phyloP scores from a whole-genome alignment of 2,329 filamentous ascomycete genomes.

The Ceratocystis eucalypticola region DNA sequence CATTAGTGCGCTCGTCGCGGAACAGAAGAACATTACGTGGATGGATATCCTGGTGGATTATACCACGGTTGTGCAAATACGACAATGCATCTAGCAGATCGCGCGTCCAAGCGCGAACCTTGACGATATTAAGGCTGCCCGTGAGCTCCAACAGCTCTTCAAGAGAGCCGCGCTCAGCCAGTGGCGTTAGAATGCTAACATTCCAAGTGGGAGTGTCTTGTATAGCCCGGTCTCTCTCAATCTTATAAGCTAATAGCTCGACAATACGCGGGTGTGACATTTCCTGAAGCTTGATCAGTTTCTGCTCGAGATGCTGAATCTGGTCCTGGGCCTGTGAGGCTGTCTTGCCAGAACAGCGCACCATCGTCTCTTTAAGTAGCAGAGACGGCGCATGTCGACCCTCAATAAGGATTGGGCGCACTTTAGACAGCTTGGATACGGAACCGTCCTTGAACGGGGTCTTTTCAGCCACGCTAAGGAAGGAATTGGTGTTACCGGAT shows the following conservation, averaged over 20 bases:
- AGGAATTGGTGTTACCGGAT: slow-evolving; percentile 49
- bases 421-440: slow-evolving; percentile 56
- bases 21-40: slow-evolving; percentile 67
- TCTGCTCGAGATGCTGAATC: slow-evolving; percentile 64
- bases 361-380: slow-evolving; percentile 56
- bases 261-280: slow-evolving; percentile 60
- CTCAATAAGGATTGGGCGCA: slow-evolving; percentile 50
- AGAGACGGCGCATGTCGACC: slow-evolving; percentile 48
- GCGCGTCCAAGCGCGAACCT: slow-evolving; percentile 78
- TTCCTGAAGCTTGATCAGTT: slow-evolving; percentile 58
- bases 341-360: slow-evolving; percentile 46
- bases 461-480: slow-evolving; percentile 58
- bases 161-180: slow-evolving; percentile 70
- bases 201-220: slow-evolving; percentile 43
- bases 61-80: slow-evolving; percentile 71
- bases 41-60: slow-evolving; percentile 75
- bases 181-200: slow-evolving; percentile 59
- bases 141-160: slow-evolving; percentile 70
- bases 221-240: slow-evolving; percentile 42
- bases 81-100: slow-evolving; percentile 80
- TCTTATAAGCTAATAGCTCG: slow-evolving; percentile 69
- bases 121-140: slow-evolving; percentile 57
- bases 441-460: slow-evolving; percentile 42
- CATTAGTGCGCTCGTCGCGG: slow-evolving; percentile 47
- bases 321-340: slow-evolving; percentile 56